Conservation (phyloP, 129 eudicot genomes). For the Cynara cardunculus region DNA sequence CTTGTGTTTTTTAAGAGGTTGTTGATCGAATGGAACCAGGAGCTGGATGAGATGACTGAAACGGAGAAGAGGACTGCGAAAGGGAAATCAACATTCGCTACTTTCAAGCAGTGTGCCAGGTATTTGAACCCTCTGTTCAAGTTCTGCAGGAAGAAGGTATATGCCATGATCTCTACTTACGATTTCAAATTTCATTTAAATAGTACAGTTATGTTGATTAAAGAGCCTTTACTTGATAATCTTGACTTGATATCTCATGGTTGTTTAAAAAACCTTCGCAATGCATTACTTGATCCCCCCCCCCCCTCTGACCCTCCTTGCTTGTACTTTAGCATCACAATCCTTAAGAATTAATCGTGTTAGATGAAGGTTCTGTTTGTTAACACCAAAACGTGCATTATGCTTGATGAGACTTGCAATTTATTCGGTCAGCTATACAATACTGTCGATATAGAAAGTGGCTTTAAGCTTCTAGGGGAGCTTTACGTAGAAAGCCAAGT, state of each 20-base stretch:
- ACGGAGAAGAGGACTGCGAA: conserved; percentile 81
- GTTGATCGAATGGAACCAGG: conserved; percentile 97
- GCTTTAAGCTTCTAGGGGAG: no score
- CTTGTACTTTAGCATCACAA: background rate
- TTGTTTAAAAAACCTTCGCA: background rate
- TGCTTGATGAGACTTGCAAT: no score
- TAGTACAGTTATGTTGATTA: background rate
- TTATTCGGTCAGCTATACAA: no score
- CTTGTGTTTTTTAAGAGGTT: conserved; percentile 90
- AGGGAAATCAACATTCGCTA: conserved; percentile 89
- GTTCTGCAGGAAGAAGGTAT: conserved; percentile 97
- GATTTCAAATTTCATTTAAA: background rate
- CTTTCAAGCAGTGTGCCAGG: conserved; percentile 94
- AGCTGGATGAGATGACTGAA: conserved; percentile 82
- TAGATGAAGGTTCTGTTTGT: no score
- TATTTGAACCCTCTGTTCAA: conserved; percentile 84
- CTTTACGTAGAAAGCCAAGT: no score
- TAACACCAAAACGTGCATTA: no score
- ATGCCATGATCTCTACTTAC: background rate
- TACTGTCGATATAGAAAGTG: no score
- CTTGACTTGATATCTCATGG: background rate
- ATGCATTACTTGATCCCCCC: background rate
- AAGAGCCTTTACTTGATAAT: background rate
- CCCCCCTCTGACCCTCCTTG: no score
- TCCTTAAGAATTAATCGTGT: background rate